Evolutionary conservation across 2,329 filamentous ascomycete species (phyloP).

Genomic region (Stachybotrys chlorohalonatus): DNA sequence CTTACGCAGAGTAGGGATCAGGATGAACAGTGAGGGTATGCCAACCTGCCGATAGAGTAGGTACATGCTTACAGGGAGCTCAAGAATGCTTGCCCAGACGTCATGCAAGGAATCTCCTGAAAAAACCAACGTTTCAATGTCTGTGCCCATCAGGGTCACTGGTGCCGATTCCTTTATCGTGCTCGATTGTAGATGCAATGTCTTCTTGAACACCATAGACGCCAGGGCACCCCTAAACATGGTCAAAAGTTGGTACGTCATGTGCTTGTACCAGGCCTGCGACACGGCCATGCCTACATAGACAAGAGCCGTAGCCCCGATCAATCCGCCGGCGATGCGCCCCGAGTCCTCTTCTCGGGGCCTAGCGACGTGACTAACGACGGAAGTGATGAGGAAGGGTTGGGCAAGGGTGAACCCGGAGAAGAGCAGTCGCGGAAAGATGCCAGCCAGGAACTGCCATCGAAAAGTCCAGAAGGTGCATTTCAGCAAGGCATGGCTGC

Average conservation of each 20-base stretch:
- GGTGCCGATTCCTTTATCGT: conserved; percentile 25
- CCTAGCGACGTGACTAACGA: conserved; percentile 20
- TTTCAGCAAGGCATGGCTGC: conserved; percentile 13
- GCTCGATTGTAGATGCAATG: conserved; percentile 20
- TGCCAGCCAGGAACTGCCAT: conserved; percentile 17
- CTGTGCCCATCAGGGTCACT: conserved; percentile 36
- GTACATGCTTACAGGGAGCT: conserved; percentile 26
- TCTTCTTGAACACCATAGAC: conserved; percentile 41
- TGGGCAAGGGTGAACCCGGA: conserved; percentile 34
- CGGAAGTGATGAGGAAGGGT: conserved; percentile 30
- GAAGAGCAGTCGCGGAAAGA: conserved; percentile 27
- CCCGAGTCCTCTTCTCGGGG: conserved; percentile 12
- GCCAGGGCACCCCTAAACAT: conserved; percentile 25
- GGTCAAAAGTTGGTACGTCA: conserved; percentile 24
- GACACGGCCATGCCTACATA: conserved; percentile 32
- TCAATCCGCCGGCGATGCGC: conserved; percentile 25
- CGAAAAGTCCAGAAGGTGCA: conserved; percentile 17
- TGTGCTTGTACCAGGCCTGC: conserved; percentile 20
- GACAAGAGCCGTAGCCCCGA: conserved; percentile 29
- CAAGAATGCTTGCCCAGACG: conserved; percentile 27
- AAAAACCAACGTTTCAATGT: conserved; percentile 26
- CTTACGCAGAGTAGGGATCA: conserved; percentile 18
- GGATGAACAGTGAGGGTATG: conserved; percentile 14
- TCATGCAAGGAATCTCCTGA: conserved; percentile 21
- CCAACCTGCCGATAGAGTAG: conserved; percentile 26